These are phyloP conservation scores for Vararia minispora DNA, from an alignment of 768 basidiomycete genomes.

Conservation along the genomic window DNA sequence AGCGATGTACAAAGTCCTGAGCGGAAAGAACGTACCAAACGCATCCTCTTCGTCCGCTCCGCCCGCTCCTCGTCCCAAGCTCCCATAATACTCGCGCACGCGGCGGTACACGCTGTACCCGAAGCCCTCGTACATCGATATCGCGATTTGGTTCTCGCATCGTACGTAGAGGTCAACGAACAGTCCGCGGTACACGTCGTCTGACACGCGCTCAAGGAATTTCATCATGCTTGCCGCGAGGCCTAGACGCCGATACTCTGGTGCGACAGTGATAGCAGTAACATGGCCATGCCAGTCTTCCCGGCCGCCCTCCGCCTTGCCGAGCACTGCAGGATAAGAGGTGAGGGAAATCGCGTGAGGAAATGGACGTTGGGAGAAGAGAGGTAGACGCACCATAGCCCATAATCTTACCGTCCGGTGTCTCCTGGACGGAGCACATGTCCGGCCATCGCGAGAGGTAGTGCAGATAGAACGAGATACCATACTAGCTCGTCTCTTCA, in stretches of 20 bases:
- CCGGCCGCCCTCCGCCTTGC: slow-evolving; percentile 77
- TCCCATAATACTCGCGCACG: slow-evolving; percentile 85
- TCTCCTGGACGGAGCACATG: slow-evolving; percentile 73
- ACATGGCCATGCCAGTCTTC: slow-evolving; percentile 90
- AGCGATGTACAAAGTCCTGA: neutral
- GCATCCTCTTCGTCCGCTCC: slow-evolving; percentile 82
- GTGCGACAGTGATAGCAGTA: slow-evolving; percentile 90
- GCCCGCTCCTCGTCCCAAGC: slow-evolving; percentile 63
- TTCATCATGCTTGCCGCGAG: slow-evolving; percentile 83
- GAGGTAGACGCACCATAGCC: slow-evolving; percentile 65
- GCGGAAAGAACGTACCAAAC: slow-evolving; percentile 50
- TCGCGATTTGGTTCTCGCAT: slow-evolving; percentile 75
- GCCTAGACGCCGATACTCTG: slow-evolving; percentile 80
- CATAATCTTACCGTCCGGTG: slow-evolving; percentile 77
- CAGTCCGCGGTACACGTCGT: slow-evolving; percentile 69
- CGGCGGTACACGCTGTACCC: slow-evolving; percentile 90
- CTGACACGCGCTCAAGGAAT: slow-evolving; percentile 77
- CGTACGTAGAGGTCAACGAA: slow-evolving; percentile 97
- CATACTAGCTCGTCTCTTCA: slow-evolving; percentile 46
- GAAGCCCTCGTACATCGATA: slow-evolving; percentile 84
- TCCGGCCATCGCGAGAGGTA: slow-evolving; percentile 92
- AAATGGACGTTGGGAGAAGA: slow-evolving; percentile 1
- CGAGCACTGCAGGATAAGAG: slow-evolving; percentile 51
- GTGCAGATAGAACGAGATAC: slow-evolving; percentile 77
- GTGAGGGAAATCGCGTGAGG: slow-evolving; percentile 2